phyloP scores from a whole-genome alignment of 2,329 filamentous ascomycete genomes.

The Cordyceps farinosa region DNA sequence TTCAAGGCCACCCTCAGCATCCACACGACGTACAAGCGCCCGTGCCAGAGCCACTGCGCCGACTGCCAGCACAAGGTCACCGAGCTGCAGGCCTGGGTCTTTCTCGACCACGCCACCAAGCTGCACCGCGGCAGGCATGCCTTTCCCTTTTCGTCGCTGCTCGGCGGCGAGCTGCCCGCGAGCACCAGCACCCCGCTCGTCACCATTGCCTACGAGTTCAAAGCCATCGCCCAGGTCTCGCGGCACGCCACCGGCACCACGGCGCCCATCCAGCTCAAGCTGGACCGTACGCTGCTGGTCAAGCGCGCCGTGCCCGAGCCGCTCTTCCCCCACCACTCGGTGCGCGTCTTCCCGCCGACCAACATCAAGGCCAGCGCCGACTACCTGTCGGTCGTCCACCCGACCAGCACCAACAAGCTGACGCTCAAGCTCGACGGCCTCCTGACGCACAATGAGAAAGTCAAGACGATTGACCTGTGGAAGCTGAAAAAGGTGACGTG shows the following conservation, averaged over 20 bases:
- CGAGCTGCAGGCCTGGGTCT: conserved; percentile 74
- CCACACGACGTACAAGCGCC: conserved; percentile 73
- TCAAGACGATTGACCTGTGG: conserved; percentile 75
- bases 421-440: conserved; percentile 83
- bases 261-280: conserved; percentile 46
- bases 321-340: conserved; percentile 78
- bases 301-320: conserved; percentile 72
- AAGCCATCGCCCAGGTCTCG: conserved; percentile 60
- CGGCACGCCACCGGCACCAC: conserved; percentile 34
- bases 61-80: conserved; percentile 71
- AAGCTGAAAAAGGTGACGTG: conserved; percentile 87
- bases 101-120: conserved; percentile 57
- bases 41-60: conserved; percentile 72
- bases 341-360: conserved; percentile 93
- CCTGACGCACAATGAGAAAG: conserved; percentile 63
- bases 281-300: conserved; percentile 66
- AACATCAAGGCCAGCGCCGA: conserved; percentile 85
- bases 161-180: conserved; percentile 82
- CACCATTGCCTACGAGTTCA: conserved; percentile 74
- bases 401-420: conserved; percentile 76
- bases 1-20: conserved; percentile 71
- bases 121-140: conserved; percentile 60
- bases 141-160: conserved; percentile 85
- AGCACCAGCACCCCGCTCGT: conserved; percentile 72
- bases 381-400: conserved; percentile 79